Percentiles rank a stretch among this genome's conserved stretches.
These are phyloP conservation scores for Davidsoniella eucalypti DNA, from an alignment of 2,329 filamentous ascomycete genomes.

Conservation along the genomic window DNA sequence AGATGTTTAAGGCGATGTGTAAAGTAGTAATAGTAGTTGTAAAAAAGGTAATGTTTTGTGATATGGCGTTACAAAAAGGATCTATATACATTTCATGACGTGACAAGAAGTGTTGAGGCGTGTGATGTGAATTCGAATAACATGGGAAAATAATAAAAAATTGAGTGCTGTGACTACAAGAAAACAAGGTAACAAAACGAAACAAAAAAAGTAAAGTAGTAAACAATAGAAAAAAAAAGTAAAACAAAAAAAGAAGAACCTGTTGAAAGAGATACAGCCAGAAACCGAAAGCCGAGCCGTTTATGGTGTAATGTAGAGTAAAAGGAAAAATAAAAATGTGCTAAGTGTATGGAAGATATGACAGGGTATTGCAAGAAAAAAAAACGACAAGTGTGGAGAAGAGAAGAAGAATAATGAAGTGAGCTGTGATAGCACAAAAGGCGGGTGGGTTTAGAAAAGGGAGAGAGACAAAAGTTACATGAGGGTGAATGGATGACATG, in stretches of 20 bases:
- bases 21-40: too few relatives aligned
- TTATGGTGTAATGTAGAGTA: constrained; percentile 4
- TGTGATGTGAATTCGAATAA: not conserved
- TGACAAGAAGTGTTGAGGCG: constrained; percentile 5
- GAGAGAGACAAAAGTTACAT: constrained; percentile 15
- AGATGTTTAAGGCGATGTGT: too few relatives aligned
- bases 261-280: not conserved
- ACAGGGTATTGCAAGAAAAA: constrained; percentile 12
- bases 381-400: constrained; percentile 14
- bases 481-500: not conserved
- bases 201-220: not conserved
- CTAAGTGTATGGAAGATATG: constrained; percentile 7
- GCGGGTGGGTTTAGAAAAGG: constrained; percentile 17
- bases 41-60: constrained; percentile 6
- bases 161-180: not conserved
- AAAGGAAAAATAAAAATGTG: not conserved
- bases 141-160: not conserved
- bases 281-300: not conserved
- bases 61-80: constrained; percentile 11
- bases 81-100: constrained; percentile 13
- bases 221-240: constrained; percentile 3
- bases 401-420: constrained; percentile 11
- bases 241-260: constrained; percentile 2
- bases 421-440: constrained; percentile 11
- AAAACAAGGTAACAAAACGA: not conserved